Percentiles rank a stretch among this genome's conserved stretches.
These are phyloP conservation scores for Colletotrichum sp. DNA, from an alignment of 2,329 filamentous ascomycete genomes.

Conservation along the genomic window DNA sequence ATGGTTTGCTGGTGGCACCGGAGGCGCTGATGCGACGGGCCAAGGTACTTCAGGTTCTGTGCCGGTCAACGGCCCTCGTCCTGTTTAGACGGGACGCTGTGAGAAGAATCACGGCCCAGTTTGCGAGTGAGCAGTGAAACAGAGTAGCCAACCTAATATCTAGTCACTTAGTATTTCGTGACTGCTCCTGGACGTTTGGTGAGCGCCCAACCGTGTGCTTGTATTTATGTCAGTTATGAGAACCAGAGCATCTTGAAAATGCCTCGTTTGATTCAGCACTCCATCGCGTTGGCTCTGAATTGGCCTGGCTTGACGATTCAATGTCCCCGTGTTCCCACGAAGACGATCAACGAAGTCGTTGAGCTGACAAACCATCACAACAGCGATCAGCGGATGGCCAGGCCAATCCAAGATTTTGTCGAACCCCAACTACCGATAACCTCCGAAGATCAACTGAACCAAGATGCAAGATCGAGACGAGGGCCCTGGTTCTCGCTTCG, in stretches of 20 bases:
- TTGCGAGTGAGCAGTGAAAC: background rate
- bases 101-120: background rate
- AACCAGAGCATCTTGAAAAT: background rate
- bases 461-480: conserved; percentile 9
- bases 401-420: background rate
- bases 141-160: background rate
- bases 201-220: too few relatives aligned
- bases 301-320: background rate
- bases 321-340: background rate
- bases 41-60: background rate
- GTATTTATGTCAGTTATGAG: background rate
- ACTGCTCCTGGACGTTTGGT: too few relatives aligned
- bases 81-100: background rate
- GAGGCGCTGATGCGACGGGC: background rate
- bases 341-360: background rate
- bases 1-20: background rate
- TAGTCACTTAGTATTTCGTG: background rate
- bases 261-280: background rate
- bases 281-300: background rate
- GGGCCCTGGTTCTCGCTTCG: background rate
- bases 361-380: background rate
- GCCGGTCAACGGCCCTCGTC: background rate
- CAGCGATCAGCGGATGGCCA: conserved; percentile 10
- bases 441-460: conserved; percentile 12
- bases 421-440: conserved; percentile 16